These are phyloP conservation scores for Annona squamosa DNA, from an alignment of 164 flowering plant species.

Conservation along the genomic window DNA sequence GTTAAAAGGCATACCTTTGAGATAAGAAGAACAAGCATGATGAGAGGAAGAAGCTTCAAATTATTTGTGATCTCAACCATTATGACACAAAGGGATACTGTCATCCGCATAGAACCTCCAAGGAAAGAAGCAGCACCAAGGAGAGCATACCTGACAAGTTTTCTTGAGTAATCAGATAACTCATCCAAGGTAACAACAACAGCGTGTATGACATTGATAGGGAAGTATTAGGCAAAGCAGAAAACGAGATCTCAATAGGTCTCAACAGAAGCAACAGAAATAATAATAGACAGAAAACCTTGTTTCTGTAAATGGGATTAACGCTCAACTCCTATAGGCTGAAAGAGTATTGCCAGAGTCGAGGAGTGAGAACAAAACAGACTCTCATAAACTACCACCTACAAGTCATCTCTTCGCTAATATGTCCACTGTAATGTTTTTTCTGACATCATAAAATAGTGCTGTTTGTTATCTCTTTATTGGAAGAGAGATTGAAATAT, in stretches of 20 bases:
- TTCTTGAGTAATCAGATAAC: neutral
- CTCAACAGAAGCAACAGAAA: neutral
- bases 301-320: neutral
- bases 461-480: too few relatives aligned
- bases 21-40: constrained; percentile 97
- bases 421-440: too few relatives aligned
- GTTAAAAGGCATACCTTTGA: constrained; percentile 57
- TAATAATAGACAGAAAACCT: neutral
- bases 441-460: too few relatives aligned
- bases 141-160: constrained; percentile 67
- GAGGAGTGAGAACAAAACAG: neutral
- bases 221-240: neutral
- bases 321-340: too few relatives aligned
- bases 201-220: neutral
- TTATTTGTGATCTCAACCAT: constrained; percentile 99
- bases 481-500: too few relatives aligned
- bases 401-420: too few relatives aligned
- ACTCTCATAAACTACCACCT: neutral
- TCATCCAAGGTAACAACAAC: neutral
- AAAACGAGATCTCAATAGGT: neutral
- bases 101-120: constrained; percentile 99
- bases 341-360: neutral
- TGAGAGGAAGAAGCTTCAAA: constrained; percentile 83
- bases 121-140: constrained; percentile 98
- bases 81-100: constrained; percentile 94